Base-by-base conservation (phyloP, 2,329 filamentous ascomycete genomes). In the Epichloe brachyelytri region DNA sequence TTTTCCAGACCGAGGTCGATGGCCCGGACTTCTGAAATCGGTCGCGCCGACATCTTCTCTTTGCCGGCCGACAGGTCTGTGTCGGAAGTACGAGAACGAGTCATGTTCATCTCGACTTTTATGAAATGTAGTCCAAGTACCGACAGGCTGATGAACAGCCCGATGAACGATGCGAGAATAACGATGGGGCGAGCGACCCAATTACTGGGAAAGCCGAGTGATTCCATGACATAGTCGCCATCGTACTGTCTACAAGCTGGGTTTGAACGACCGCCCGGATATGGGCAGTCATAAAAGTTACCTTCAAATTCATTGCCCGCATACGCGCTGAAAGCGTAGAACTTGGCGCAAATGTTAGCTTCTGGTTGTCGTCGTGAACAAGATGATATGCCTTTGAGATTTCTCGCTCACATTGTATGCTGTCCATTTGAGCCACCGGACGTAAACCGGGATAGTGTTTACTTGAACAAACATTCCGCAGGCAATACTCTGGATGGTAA, bases 381-480 rank as follows among this genome's bases (percentile, higher is more conserved):
- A 17, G 26, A 33, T 7, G 11, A 26, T 14, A 15, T 36, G 30
- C 7, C 17, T 46, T 4, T 10, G 26, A 1, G 15, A 33, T 15
- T 14, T 20, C 10, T 33, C n/a, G 19, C 52, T 52, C 33, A 56
- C 55, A 38, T 52, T 54, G 43, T 53, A 57, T 22, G 55, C 52
- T 5, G 75, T 74, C 71, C 80, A 85, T 61, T 88, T 89, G 2
- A 86, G 69, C 86, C 86, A 90, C 51, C 85, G 74, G n/a, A 88
- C 79, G 58, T 88, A 90, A 1, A 89, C 71, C 0, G 86, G 84
- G 3, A 90, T 85, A 5, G 82, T 80, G 49, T 86, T 79, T 11
- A 75, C 74, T 62, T 89, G 85, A 14, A 89, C 79, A 56, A 90
- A 89, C 63, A 83, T 88, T 1, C 86, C 86, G 55, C 85, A 88